phyloP scores from a whole-genome alignment of 805 yeast genomes.

The Kluyveromyces starmeri region DNA sequence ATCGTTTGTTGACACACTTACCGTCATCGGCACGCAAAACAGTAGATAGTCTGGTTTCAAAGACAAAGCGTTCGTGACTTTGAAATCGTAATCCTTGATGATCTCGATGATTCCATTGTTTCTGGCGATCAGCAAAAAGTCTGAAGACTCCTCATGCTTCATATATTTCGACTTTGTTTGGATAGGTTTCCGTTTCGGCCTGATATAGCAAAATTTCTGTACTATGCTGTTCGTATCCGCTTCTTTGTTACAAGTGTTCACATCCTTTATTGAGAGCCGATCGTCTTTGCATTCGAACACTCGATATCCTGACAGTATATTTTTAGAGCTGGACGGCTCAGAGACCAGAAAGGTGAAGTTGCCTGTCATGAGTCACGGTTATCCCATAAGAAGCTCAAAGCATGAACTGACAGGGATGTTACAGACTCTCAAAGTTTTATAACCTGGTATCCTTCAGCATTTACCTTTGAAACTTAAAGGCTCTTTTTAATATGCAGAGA shows the following conservation, averaged over 20 bases:
- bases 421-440: too few species aligned
- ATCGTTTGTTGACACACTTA: conserved; percentile 8
- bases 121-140: conserved; percentile 23
- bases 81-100: conserved; percentile 17
- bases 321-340: conserved; percentile 16
- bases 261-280: conserved; percentile 8
- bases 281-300: conserved; percentile 13
- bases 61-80: conserved; percentile 7
- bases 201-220: conserved; percentile 22
- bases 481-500: too few species aligned
- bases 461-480: too few species aligned
- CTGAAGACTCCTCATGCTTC: conserved; percentile 14
- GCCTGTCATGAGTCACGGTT: too few species aligned
- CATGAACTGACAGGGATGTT: too few species aligned
- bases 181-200: conserved; percentile 12
- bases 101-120: conserved; percentile 25
- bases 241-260: conserved; percentile 4
- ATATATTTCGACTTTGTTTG: conserved; percentile 4
- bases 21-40: conserved; percentile 18
- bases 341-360: conserved; percentile 11
- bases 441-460: too few species aligned
- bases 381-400: too few species aligned
- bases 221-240: conserved; percentile 14
- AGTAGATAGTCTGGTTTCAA: conserved; percentile 16
- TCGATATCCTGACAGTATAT: conserved; percentile 17